Base-by-base conservation (phyloP, 129 eudicot species). In the Pittosporum tobira region DNA sequence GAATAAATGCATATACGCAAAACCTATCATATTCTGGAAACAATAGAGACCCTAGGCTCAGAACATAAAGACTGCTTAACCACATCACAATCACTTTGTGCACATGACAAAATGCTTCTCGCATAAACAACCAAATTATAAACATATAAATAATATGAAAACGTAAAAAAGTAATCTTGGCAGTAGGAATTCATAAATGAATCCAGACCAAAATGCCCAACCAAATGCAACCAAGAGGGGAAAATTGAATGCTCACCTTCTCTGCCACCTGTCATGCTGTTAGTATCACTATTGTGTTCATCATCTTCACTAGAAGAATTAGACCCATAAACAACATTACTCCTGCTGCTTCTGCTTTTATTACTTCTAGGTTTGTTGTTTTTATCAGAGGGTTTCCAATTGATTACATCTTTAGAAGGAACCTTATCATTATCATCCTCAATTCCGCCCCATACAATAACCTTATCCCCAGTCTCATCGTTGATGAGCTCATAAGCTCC, bases 401-500 rank as follows among this genome's bases (percentile, higher is more conserved):
- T 63, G 46, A 84, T 75, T 34, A 80, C 71, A 18, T 80, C 53
- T 19, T 74, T 65, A 19, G 87, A 64, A 65, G 84, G 77, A 19
- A 77, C 34, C 2, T 62, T 63, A 7, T 47, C 52, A 31, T 51
- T 48, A 10, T 73, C 78, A 16, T 66, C 71, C 27, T 74, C 74
- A 7, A 40, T 70, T 21, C 71, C 88, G 16, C 94, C 94, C 94
- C 88, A 85, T 52, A 85, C 81, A 56, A 85, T 85, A 45, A 72
- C 67, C 64, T 73, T 85, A 6, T 81, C 85, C 13, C 94, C 94
- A 30, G 65, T 81, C 20, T 78, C 77, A 5, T 85, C 80, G 45
- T 85, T 86, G 6, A 81, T 50, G n/a, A 81, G 79, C 79, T 85
- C 85, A 34, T 85, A 85, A 1, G 94, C 94, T 12, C 94, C 94